phyloP scores from a whole-genome alignment of 2,329 filamentous ascomycete genomes.

The Neonectria ditissima region DNA sequence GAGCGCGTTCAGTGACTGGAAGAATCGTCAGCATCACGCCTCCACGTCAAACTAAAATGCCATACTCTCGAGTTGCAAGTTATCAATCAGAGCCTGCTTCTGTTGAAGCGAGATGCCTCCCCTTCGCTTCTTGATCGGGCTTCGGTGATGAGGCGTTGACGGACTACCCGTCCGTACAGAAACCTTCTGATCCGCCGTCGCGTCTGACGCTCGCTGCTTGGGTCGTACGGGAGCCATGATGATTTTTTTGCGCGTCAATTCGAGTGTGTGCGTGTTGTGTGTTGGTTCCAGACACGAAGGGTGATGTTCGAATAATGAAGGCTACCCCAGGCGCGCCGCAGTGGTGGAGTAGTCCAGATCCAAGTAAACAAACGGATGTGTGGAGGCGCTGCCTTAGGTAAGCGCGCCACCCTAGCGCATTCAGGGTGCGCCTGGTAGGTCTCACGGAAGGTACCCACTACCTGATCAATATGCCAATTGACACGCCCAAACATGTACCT shows the following conservation, averaged over 20 bases:
- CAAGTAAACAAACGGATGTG: constrained; percentile 47
- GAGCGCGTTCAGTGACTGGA: constrained; percentile 85
- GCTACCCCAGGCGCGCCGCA: constrained; percentile 39
- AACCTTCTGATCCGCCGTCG: constrained; percentile 39
- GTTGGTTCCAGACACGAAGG: constrained; percentile 13
- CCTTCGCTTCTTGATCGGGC: constrained; percentile 72
- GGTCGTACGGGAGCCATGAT: constrained; percentile 62
- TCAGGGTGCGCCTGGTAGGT: constrained; percentile 25
- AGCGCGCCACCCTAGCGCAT: constrained; percentile 41
- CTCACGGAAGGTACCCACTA: constrained; percentile 35
- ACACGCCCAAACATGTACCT: constrained; percentile 29
- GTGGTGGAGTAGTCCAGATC: constrained; percentile 37
- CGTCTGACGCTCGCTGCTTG: constrained; percentile 48
- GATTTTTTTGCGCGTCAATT: constrained; percentile 32
- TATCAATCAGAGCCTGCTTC: constrained; percentile 89
- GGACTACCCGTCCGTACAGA: constrained; percentile 45
- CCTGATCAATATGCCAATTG: neutral
- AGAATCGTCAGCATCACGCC: constrained; percentile 31
- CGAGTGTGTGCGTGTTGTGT: constrained; percentile 25
- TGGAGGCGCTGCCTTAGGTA: constrained; percentile 40
- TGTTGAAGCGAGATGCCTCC: constrained; percentile 75
- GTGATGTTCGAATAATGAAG: constrained; percentile 30
- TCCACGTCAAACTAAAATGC: constrained; percentile 27
- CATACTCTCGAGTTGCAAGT: constrained; percentile 88
- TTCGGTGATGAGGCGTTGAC: constrained; percentile 59